These are phyloP conservation scores for Narthecium ossifragum DNA, from an alignment of 106 monocot species.

Conservation along the genomic window DNA sequence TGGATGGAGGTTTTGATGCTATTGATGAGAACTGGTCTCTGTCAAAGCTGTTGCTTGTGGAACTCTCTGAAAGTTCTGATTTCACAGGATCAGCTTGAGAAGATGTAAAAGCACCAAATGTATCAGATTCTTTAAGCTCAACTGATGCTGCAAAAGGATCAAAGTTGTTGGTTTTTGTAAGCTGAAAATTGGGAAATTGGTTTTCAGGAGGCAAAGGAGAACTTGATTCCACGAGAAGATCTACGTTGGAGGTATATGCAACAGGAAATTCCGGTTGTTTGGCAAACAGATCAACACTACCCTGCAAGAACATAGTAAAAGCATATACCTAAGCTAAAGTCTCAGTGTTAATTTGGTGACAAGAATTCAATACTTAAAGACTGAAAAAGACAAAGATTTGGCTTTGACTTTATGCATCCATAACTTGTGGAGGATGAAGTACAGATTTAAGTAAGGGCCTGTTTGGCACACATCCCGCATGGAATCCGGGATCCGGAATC, in stretches of 20 bases:
- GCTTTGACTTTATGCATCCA: too few species aligned
- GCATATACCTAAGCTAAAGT: too few species aligned
- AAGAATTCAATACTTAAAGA: not conserved
- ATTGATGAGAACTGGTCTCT: slow-evolving; percentile 9
- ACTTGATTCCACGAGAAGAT: slow-evolving; percentile 44
- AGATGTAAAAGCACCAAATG: slow-evolving; percentile 63
- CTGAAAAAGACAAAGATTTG: too few species aligned
- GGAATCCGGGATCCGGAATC: too few species aligned
- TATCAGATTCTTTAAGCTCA: slow-evolving; percentile 47
- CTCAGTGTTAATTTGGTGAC: too few species aligned
- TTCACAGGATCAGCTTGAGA: slow-evolving; percentile 25
- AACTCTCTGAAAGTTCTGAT: slow-evolving; percentile 12
- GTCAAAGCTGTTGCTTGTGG: not conserved
- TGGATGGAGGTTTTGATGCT: slow-evolving; percentile 22
- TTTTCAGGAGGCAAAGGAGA: slow-evolving; percentile 18
- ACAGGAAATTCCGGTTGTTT: slow-evolving; percentile 36
- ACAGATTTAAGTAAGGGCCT: too few species aligned
- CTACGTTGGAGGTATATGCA: slow-evolving; percentile 32
- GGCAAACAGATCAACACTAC: slow-evolving; percentile 52
- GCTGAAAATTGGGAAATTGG: slow-evolving; percentile 17
- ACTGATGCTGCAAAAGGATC: slow-evolving; percentile 84
- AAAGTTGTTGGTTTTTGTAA: slow-evolving; percentile 15
- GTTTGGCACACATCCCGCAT: too few species aligned
- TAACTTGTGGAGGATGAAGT: too few species aligned
- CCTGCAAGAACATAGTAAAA: slow-evolving; percentile 29